Base-by-base conservation (phyloP, 768 basidiomycete genomes). In the Butyriboletus loyo region DNA sequence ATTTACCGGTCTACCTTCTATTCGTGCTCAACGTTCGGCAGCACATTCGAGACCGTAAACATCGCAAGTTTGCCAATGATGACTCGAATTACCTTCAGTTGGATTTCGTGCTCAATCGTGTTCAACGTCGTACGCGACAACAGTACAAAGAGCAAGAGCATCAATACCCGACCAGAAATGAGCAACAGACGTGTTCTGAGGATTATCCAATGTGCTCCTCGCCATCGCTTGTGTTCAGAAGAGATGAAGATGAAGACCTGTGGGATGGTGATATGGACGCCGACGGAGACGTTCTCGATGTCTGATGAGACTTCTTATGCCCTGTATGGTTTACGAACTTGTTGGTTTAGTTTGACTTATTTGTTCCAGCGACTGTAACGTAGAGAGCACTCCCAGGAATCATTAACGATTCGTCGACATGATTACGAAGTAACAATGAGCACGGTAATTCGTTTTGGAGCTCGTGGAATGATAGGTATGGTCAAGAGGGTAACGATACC, bases 21-120 rank as follows among this genome's bases (percentile, higher is more conserved):
- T 52, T 49, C 32, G 30, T 52, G 45, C 49, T 55, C 19, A 48
- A 32, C 40, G 2, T 52, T 42, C 21, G 25, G 47, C 60, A 97
- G 93, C 94, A 97, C 64, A 76, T 88, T 49, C 69, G 70, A 43
- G 76, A 84, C 15, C 80, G 80, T 43, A 89, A 78, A 62, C 96
- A 98, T 68, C 81, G 83, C 48, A 87, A 85, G 55, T 98, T 91
- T 68, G 93, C 96, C 0, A 70, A 70, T 15, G 83, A 93, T 60
- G 77, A 84, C 51, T 75, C 77, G 21, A 92, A 98, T 69, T 98
- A 93, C 65, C 61, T 74, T 27, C 80, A 84, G 49, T 79, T 98
- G 27, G 96, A 98, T 69, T 73, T 69, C 34, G 78, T 95, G 25
- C 78, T 98, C 21, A 69, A 71, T 24, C 81, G 84, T 8, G 81